These are phyloP conservation scores for Podospora comata DNA, from an alignment of 495 filamentous ascomycete genomes.

Conservation along the genomic window DNA sequence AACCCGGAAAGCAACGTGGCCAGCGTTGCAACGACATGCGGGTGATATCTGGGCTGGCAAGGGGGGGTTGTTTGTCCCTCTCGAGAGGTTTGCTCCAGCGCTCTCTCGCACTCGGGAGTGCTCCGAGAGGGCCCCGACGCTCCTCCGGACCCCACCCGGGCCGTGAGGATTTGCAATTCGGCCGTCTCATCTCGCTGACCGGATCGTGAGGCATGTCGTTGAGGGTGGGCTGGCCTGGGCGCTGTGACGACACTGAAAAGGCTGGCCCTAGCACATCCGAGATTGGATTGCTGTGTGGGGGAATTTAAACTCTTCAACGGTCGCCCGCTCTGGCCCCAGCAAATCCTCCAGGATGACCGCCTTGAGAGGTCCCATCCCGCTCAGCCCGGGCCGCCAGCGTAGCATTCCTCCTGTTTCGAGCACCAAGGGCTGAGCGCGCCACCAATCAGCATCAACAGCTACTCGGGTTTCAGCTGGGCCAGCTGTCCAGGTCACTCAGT, in stretches of 20 bases:
- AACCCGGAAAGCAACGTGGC: constrained; percentile 10
- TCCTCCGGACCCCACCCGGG: too few species aligned
- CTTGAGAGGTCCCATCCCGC: constrained; percentile 2
- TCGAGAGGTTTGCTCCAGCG: too few species aligned
- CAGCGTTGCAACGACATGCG: constrained; percentile 5
- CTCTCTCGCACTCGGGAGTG: background rate
- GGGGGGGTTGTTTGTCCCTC: background rate
- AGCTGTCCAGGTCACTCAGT: constrained; percentile 14
- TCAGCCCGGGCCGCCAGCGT: constrained; percentile 19
- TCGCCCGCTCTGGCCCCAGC: constrained; percentile 8
- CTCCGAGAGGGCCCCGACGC: background rate
- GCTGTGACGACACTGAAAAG: background rate
- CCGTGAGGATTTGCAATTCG: background rate
- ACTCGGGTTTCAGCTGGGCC: constrained; percentile 13
- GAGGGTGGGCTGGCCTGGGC: background rate
- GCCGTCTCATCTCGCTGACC: background rate
- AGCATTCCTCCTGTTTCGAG: constrained; percentile 25
- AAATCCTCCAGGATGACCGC: background rate
- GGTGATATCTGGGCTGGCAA: constrained; percentile 1
- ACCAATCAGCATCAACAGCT: constrained; percentile 25
- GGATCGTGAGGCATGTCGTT: background rate
- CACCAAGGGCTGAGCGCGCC: constrained; percentile 23
- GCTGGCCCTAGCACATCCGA: background rate
- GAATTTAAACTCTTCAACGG: constrained; percentile 12
- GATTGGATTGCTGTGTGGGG: background rate